These are phyloP conservation scores for Diaporthe australafricana DNA, from an alignment of 2,329 filamentous ascomycete species.

Conservation along the genomic window DNA sequence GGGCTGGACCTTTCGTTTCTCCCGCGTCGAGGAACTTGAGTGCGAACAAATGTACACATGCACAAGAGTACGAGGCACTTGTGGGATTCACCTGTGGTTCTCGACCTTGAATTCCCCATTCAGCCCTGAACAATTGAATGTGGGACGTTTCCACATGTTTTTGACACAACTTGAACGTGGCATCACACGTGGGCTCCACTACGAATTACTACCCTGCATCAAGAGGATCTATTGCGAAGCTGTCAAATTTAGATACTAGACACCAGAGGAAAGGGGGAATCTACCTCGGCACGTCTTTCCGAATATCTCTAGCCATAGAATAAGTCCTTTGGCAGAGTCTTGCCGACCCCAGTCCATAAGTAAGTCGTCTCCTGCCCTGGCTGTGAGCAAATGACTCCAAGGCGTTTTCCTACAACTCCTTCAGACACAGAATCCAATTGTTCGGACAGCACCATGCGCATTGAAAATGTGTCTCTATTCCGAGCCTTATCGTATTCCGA, in stretches of 20 bases:
- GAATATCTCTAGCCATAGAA: not conserved
- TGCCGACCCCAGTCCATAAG: not conserved
- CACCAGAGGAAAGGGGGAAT: not conserved
- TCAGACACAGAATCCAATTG: no score
- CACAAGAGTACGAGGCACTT: not conserved
- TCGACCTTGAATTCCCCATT: not conserved
- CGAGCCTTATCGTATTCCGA: not conserved
- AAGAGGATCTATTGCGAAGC: constrained; percentile 7
- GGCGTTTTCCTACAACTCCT: not conserved
- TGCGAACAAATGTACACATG: not conserved
- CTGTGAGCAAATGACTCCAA: not conserved
- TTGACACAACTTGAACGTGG: not conserved
- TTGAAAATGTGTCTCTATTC: not conserved
- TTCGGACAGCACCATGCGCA: not conserved
- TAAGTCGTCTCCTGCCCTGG: not conserved
- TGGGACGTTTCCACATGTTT: constrained; percentile 9
- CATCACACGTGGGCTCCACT: not conserved
- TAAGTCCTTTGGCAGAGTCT: not conserved
- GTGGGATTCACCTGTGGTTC: not conserved
- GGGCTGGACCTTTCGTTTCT: not conserved
- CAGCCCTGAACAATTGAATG: not conserved
- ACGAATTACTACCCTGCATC: not conserved
- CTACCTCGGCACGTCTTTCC: not conserved
- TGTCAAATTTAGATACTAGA: not conserved
- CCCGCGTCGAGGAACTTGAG: not conserved